Evolutionary conservation across 306 rosid species (phyloP).

Genomic region (Cyclanthera cordifolia): DNA sequence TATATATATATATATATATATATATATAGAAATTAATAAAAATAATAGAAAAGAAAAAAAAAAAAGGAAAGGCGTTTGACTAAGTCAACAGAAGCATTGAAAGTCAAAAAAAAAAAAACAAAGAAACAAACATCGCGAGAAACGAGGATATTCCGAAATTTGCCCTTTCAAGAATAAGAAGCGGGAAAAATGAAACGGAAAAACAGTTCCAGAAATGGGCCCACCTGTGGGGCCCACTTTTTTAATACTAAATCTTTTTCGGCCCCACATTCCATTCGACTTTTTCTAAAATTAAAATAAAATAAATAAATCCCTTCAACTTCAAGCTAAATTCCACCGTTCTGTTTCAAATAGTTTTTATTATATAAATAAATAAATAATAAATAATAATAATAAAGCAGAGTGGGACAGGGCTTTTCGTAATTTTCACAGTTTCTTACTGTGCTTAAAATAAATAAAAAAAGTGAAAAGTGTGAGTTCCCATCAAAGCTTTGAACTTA

Average conservation of each 20-base stretch:
- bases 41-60: neutral
- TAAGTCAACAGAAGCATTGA: constrained; percentile 8
- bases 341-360: too few species aligned
- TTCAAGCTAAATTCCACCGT: neutral
- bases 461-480: neutral
- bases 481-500: neutral
- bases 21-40: neutral
- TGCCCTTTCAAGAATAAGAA: neutral
- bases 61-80: neutral
- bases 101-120: neutral
- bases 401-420: neutral
- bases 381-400: neutral
- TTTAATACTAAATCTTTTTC: neutral
- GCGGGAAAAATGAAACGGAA: neutral
- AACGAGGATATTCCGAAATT: constrained; percentile 4
- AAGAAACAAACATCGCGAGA: neutral
- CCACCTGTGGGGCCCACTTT: neutral
- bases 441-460: neutral
- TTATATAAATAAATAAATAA: neutral
- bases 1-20: neutral
- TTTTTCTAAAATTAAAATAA: too few species aligned
- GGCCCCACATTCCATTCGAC: neutral
- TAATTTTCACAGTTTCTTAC: neutral
- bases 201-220: neutral
- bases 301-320: constrained; percentile 5